phyloP scores from a whole-genome alignment of 257 asterid genomes.

The Solanum sparsipilum region DNA sequence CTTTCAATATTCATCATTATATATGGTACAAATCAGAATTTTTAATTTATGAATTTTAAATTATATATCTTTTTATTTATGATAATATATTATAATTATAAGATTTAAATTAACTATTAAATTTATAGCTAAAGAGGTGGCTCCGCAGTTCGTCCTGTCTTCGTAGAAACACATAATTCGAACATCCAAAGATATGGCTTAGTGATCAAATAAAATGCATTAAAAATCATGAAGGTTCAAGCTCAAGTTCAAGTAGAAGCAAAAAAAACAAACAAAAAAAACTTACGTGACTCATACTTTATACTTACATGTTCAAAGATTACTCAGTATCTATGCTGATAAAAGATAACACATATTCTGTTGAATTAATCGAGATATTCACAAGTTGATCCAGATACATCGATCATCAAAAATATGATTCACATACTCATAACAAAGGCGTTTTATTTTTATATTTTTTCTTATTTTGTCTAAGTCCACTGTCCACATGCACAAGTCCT shows the following conservation, averaged over 20 bases:
- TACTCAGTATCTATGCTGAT: background rate
- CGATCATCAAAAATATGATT: background rate
- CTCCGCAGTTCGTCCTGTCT: accelerated
- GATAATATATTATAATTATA: background rate
- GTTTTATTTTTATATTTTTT: background rate
- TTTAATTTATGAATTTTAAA: background rate
- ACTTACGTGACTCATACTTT: background rate
- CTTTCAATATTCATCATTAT: background rate
- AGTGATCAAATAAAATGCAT: background rate
- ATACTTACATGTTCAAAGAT: background rate
- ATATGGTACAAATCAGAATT: background rate
- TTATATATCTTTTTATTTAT: background rate
- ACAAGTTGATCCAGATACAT: background rate
- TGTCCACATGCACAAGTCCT: background rate
- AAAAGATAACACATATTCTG: accelerated
- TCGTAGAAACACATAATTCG: background rate
- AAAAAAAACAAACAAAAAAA: background rate
- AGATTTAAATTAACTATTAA: background rate
- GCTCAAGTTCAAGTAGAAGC: background rate
- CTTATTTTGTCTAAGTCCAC: background rate
- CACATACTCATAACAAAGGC: background rate
- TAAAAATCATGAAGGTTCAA: accelerated
- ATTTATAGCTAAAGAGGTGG: background rate
- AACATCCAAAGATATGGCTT: accelerated
- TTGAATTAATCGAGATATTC: background rate